A percentile compares a stretch with the other conserved stretches of the same genome.
Evolutionary conservation across 495 filamentous ascomycete species (phyloP).

Genomic region (Elaphomyces granulatus): DNA sequence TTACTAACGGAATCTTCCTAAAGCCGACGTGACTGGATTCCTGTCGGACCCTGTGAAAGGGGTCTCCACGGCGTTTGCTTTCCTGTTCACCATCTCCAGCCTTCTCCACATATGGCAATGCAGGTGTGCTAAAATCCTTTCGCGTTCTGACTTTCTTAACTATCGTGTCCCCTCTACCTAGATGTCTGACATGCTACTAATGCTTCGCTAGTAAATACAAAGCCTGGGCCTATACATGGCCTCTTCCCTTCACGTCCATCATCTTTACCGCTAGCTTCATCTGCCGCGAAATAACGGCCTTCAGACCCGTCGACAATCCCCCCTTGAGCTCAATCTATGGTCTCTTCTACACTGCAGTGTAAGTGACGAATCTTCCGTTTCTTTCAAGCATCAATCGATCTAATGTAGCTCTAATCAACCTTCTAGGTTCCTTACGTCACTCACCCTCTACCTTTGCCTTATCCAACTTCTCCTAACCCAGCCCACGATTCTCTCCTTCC

Average conservation of each 20-base stretch:
- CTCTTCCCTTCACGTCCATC: neutral
- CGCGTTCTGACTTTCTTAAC: too few species aligned
- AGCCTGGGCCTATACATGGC: neutral
- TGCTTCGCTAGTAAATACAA: neutral
- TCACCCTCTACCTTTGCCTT: neutral
- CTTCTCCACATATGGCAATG: neutral
- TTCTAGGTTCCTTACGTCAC: neutral
- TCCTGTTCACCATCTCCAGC: neutral
- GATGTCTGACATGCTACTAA: too few species aligned
- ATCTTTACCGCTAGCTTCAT: neutral
- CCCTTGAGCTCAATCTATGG: too few species aligned
- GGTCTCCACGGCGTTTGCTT: neutral
- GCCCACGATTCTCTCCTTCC: neutral
- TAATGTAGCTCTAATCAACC: too few species aligned
- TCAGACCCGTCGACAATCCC: too few species aligned
- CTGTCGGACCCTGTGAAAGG: neutral
- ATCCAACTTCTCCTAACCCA: neutral
- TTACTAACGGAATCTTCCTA: too few species aligned
- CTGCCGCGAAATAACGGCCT: neutral
- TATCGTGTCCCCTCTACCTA: neutral
- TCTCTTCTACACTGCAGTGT: slow-evolving; percentile 1
- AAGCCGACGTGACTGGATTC: neutral
- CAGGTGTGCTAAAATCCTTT: too few species aligned
- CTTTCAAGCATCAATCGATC: too few species aligned
- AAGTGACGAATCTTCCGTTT: too few species aligned